Base-by-base conservation (phyloP, 169 alveolate genomes). In the Haemoproteus tartakovskyi region DNA sequence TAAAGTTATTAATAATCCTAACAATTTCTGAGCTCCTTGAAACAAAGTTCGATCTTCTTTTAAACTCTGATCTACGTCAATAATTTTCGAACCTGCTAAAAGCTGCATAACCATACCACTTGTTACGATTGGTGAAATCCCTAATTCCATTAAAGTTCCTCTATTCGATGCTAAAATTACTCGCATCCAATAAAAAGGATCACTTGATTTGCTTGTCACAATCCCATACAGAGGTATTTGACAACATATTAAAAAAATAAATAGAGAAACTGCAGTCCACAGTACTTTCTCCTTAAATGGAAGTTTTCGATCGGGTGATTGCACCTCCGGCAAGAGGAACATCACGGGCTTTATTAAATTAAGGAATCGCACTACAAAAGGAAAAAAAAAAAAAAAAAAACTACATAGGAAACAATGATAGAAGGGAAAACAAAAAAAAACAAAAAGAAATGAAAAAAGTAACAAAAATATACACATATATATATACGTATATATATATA, bases 101-200 rank as follows among this genome's bases (percentile, higher is more conserved):
- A 98, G 94, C 92, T 98, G 99, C 99, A 98, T 97, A 60, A 98
- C 97, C 99, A 98, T 98, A 38, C 99, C 96, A 38, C 99, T 91
- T 16, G 99, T 97, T 62, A 97, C 98, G 64, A 96, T 98, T 9
- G 99, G 99, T 27, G 98, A 93, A 64, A 97, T 98, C 57, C 98
- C 99, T 38, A 98, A 92, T 89, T 98, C 99, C 99, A 98, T 98
- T 26, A 98, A 91, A 0, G 99, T 96, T 21, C 99, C 99, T 82
- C 99, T 89, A 90, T 97, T 97, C 8, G 99, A 94, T 4, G 99
- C 99, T 78, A 98, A 89, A 51, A 98, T 97, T 48, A 96, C 99
- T 87, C 99, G 95, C 90, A 97, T 90, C 99, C 99, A 96, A 91
- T 96, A 96, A 85, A 98, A 95, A 37, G 99, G 98, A 74, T 98